Evolutionary conservation across 306 rosid genomes (phyloP), one percentile per base, ranked within the genome.

Genomic region (Begonia loranthoides): DNA sequence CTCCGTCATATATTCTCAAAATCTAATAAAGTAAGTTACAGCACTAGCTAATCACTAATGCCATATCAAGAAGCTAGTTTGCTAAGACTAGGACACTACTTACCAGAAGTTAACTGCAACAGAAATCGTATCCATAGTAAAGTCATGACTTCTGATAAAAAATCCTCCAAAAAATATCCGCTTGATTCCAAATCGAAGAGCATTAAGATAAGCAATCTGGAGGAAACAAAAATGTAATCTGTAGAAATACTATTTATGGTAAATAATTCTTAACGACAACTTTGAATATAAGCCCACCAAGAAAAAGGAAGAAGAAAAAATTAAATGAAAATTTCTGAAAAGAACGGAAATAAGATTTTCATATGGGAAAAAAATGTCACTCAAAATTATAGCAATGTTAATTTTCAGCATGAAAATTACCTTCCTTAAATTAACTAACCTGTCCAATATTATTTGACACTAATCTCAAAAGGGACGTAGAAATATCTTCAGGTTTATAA

Each of bases 21-120:
- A 24, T 24, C 34, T 6, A 24, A 3, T 0, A 24, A 24, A 3
- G 34, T 24, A 24, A 24, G 34, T 24, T 24, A 24, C 5, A 24
- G 34, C 34, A 24, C 4, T 24, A 24, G 34, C 34, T 24, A 24
- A 24, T 24, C 4, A 24, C 34, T 24, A 24, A 24, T 1, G 2
- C 4, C 34, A 24, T 24, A 24, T 24, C 34, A 24, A 24, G 2
- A 6, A 4, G 34, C 34, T 24, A 24, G 34, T 24, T 24, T 24
- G 34, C 7, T 5, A 24, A 5, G 7, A 24, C 7, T 6, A 24
- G 5, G 5, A 24, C 34, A 3, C 34, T 28, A 6, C 13, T 74
- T 76, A 86, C 99, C 99, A 90, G 81, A 74, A 90, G 73, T 86
- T 54, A 57, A 90, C 99, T 38, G 79, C 99, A 72, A 90, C 95